Base-by-base conservation (phyloP, 2,329 filamentous ascomycete genomes). In the Pyrenochaeta sp. region DNA sequence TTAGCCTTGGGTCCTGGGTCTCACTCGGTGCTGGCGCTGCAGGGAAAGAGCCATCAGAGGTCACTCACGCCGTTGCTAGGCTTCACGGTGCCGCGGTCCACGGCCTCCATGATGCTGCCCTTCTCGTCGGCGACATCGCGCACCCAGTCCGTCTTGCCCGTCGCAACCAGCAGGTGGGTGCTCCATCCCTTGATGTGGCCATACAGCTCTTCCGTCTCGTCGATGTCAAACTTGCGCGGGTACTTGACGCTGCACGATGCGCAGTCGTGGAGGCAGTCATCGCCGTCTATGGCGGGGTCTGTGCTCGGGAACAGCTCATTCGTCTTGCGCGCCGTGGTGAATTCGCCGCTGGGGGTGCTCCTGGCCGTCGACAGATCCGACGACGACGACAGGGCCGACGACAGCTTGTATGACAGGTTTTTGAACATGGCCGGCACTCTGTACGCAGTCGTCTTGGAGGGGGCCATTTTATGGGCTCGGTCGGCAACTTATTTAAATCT, bases 131-230 rank as follows among this genome's bases (percentile, higher is more conserved):
- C 63, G 4, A 96, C 89, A 74, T 96, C 88, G 48, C 89, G 77
- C 65, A 93, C 88, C 94, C 94, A 99, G 73, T 99, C 94, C 18
- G 86, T 82, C 81, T 96, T 96, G 49, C 91, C 90, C n/a, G 94
- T 99, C 17, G 90, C 94, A 11, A 97, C 90, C 21, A 99, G 77
- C 50, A 96, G 68, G 73, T 99, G 94, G 14, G 91, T 94, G 63
- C 84, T 86, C 88, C 90, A 97, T 23, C 85, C 90, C 64, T 90
- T 89, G 51, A 96, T 82, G 46, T 88, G 79, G 1, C 93, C 94
- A 67, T 95, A 97, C 35, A 99, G 75, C 60, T 85, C 77, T 66
- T 96, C 90, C 6, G 80, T 75, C 68, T 87, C 82, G 44, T 97
- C 88, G 41, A 96, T 84, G 3, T 77, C 76, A 66, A 84, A 87